Evolutionary conservation across 306 rosid genomes (phyloP).

Genomic region (Vigna mungo): DNA sequence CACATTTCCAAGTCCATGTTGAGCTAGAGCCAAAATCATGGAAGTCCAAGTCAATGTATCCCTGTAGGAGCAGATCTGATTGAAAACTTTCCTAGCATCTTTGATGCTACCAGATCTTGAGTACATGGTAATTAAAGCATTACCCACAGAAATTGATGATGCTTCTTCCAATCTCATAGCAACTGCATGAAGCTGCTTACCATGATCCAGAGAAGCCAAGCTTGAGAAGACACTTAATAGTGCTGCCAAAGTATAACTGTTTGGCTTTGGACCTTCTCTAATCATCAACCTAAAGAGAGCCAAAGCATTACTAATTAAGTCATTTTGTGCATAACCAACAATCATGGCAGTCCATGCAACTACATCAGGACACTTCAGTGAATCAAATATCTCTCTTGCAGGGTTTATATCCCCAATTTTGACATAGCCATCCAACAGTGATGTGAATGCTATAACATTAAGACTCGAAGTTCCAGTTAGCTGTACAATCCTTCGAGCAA

Average conservation of each 20-base stretch:
- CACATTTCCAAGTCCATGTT: slow-evolving; percentile 86
- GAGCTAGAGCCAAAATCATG: slow-evolving; percentile 87
- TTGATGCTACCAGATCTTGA: slow-evolving; percentile 81
- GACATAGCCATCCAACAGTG: slow-evolving; percentile 81
- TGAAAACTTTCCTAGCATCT: slow-evolving; percentile 69
- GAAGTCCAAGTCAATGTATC: slow-evolving; percentile 84
- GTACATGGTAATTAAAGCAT: slow-evolving; percentile 85
- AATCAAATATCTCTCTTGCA: slow-evolving; percentile 83
- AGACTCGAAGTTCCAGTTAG: slow-evolving; percentile 55
- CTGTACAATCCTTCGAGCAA: slow-evolving; percentile 64
- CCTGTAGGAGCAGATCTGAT: slow-evolving; percentile 49
- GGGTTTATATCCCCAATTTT: slow-evolving; percentile 78
- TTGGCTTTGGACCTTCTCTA: slow-evolving; percentile 76
- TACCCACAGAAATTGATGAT: slow-evolving; percentile 76
- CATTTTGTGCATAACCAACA: slow-evolving; percentile 80
- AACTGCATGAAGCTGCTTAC: slow-evolving; percentile 82
- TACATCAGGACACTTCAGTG: slow-evolving; percentile 66
- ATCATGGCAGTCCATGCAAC: slow-evolving; percentile 95
- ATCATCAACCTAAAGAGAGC: slow-evolving; percentile 76
- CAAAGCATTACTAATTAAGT: slow-evolving; percentile 67
- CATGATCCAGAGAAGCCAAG: slow-evolving; percentile 77
- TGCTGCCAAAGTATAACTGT: slow-evolving; percentile 76
- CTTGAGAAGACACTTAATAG: slow-evolving; percentile 74
- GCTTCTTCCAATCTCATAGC: slow-evolving; percentile 69
- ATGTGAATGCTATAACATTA: slow-evolving; percentile 79